A percentile compares a stretch with the other conserved stretches of the same genome.
Evolutionary conservation across 108 stramenopile species (phyloP).

Genomic region (Aurantiochytrium sp.): DNA sequence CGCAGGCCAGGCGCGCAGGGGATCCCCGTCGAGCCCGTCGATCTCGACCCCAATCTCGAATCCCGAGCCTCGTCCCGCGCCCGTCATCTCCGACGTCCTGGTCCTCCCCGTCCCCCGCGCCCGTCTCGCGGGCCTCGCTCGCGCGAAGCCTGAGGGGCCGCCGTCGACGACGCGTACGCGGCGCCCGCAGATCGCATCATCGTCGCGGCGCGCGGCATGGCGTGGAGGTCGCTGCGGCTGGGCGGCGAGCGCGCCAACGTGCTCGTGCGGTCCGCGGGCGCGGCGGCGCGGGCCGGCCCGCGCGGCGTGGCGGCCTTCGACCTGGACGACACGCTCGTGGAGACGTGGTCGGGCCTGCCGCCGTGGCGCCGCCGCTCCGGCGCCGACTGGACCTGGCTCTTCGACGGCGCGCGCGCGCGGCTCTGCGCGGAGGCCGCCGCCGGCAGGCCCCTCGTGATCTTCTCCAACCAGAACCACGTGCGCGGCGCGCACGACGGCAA

Average conservation of each 20-base stretch:
- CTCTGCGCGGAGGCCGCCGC: neutral
- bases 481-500: neutral
- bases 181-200: too few species aligned
- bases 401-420: neutral
- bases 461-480: conserved; percentile 1
- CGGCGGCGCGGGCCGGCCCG: neutral
- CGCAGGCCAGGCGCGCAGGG: too few species aligned
- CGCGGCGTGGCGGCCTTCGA: conserved; percentile 43
- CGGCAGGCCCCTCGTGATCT: neutral
- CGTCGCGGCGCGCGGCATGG: neutral
- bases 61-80: too few species aligned
- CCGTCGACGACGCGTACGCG: too few species aligned
- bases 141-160: too few species aligned
- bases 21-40: too few species aligned
- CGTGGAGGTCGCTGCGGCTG: neutral
- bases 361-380: neutral
- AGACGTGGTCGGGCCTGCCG: neutral
- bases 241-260: neutral
- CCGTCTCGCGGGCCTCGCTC: too few species aligned
- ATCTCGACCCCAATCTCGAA: too few species aligned
- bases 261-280: neutral
- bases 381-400: neutral
- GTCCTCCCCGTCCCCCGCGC: too few species aligned
- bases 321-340: conserved; percentile 59
- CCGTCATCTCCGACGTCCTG: too few species aligned